These are phyloP conservation scores for Teratosphaeria zuluensis DNA, from an alignment of 2,329 filamentous ascomycete genomes.

Conservation along the genomic window DNA sequence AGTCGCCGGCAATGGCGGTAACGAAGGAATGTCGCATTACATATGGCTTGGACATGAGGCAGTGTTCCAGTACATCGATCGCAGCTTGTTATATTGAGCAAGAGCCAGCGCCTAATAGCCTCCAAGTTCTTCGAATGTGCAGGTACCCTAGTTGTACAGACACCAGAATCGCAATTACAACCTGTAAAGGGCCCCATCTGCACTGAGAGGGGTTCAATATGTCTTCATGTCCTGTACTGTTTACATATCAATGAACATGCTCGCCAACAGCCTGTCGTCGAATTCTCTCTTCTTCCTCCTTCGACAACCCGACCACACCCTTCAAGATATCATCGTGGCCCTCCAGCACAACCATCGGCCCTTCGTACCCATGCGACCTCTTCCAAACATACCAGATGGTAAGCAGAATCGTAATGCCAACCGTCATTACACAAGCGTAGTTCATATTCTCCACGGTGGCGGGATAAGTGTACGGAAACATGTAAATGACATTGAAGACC, in stretches of 20 bases:
- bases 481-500: constrained; percentile 47
- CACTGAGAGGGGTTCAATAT: too few relatives aligned
- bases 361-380: constrained; percentile 29
- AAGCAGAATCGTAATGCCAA: constrained; percentile 41
- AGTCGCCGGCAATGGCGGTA: too few relatives aligned
- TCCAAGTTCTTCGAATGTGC: too few relatives aligned
- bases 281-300: neutral
- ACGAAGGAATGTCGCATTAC: too few relatives aligned
- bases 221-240: too few relatives aligned
- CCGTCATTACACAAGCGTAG: constrained; percentile 34
- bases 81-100: too few relatives aligned
- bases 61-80: too few relatives aligned
- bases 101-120: too few relatives aligned
- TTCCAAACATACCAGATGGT: constrained; percentile 37
- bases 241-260: neutral
- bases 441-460: constrained; percentile 1
- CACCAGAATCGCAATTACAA: too few relatives aligned
- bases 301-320: constrained; percentile 7
- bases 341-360: constrained; percentile 23
- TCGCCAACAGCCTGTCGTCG: neutral
- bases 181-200: too few relatives aligned
- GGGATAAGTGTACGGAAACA: constrained; percentile 29
- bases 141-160: too few relatives aligned
- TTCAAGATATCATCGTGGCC: constrained; percentile 18
- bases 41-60: too few relatives aligned